Base-by-base conservation (phyloP, 2,329 filamentous ascomycete species). In the Diplodia mutila region DNA sequence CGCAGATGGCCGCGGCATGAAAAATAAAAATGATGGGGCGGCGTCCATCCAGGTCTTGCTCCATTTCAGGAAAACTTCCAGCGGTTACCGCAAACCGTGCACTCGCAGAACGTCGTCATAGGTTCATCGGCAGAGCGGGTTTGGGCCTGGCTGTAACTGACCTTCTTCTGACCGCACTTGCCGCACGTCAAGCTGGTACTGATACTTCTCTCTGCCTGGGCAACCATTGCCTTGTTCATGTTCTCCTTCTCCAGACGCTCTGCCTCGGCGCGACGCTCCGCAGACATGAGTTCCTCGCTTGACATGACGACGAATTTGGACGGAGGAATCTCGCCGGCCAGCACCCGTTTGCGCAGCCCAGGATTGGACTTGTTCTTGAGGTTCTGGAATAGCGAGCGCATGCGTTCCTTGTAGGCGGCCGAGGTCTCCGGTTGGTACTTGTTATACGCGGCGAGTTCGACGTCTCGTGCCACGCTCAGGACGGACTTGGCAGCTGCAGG, bases 221-320 rank as follows among this genome's bases (percentile, higher is more conserved):
- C 92, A 12, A 97, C 94, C 89, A 98, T 96, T 1, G 95, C 93
- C 80, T 94, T 93, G 83, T 93, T 93, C 91, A 98, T 94, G 80
- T 99, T 99, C 81, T 97, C 93, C 80, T 91, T 89, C 77, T 93
- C 86, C 61, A 97, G 85, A 78, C 89, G 88, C 72, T 87, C 83
- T 72, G 97, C 93, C 75, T 90, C 87, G 73, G 88, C 88, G 69
- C 89, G 88, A 80, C 92, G 91, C 79, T 95, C 89, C 61, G 89
- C 90, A 57, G 91, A 95, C 83, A 96, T 96, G 77, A 99, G 87
- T 79, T 98, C 94, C 66, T 97, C 91, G 73, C 92, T 89, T 9
- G 89, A 87, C 95, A 99, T 97, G 74, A 84, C 83, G 67, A 97
- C 93, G 73, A 99, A 96, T 42, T 85, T 84, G 2, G 89, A 86